Conservation (phyloP, 441 rosid genomes). For the Erodium chrysanthum region DNA sequence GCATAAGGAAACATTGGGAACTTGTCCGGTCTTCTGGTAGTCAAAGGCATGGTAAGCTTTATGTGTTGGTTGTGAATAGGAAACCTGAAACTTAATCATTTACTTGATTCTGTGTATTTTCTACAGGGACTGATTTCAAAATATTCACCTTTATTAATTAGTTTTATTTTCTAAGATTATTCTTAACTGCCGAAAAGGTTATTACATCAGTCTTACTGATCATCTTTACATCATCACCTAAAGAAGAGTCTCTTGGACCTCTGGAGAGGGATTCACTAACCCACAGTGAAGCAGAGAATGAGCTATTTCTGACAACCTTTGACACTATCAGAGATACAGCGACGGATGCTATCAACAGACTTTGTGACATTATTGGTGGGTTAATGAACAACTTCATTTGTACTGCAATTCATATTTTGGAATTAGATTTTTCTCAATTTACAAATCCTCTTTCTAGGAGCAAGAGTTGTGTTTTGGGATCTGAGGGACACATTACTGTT, state of each 20-base stretch:
- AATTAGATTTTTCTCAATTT: neutral
- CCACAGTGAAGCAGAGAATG: slow-evolving; percentile 62
- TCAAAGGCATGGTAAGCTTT: slow-evolving; percentile 40
- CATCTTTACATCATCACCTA: slow-evolving; percentile 25
- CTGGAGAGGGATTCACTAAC: slow-evolving; percentile 42
- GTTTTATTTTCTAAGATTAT: neutral
- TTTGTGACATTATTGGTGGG: slow-evolving; percentile 73
- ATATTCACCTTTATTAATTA: neutral
- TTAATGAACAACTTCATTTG: slow-evolving; percentile 15
- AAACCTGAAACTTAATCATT: neutral
- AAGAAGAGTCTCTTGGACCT: slow-evolving; percentile 33
- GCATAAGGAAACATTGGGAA: slow-evolving; percentile 69
- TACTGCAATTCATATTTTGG: neutral
- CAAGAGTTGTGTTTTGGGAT: slow-evolving; percentile 86
- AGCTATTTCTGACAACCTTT: slow-evolving; percentile 72
- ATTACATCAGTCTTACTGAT: slow-evolving; percentile 3
- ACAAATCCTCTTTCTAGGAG: slow-evolving; percentile 39
- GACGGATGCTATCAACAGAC: slow-evolving; percentile 41
- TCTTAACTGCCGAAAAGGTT: neutral
- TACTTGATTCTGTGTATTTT: slow-evolving; percentile 5
- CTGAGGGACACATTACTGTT: slow-evolving; percentile 66
- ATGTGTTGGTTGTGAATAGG: slow-evolving; percentile 15
- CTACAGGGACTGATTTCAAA: neutral
- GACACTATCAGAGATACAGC: slow-evolving; percentile 61
- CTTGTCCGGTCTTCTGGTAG: slow-evolving; percentile 33